phyloP scores from a whole-genome alignment of 2,329 filamentous ascomycete species.

The Monilinia aucupariae region DNA sequence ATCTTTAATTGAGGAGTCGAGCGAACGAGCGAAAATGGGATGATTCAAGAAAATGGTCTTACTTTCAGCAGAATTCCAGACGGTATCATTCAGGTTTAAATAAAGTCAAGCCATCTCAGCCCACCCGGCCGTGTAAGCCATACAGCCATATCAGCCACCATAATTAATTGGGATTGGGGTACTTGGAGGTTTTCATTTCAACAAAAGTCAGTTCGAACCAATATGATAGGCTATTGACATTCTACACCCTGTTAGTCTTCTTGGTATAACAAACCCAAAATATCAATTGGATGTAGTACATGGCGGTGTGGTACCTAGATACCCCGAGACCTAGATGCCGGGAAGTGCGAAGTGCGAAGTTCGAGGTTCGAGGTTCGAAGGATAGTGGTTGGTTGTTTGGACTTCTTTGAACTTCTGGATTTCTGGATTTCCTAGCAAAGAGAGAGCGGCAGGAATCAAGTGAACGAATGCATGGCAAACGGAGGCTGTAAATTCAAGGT shows the following conservation, averaged over 20 bases:
- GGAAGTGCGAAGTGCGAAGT: too few relatives aligned
- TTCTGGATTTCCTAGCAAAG: too few relatives aligned
- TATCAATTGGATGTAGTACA: too few relatives aligned
- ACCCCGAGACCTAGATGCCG: too few relatives aligned
- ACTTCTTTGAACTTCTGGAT: too few relatives aligned
- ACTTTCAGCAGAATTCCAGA: not conserved
- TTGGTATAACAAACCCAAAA: not conserved
- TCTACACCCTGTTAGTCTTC: not conserved
- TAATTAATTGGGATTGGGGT: not conserved
- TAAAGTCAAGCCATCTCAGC: not conserved
- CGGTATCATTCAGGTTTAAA: constrained; percentile 2
- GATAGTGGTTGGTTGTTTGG: too few relatives aligned
- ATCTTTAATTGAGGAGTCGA: not conserved
- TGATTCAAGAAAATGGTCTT: not conserved
- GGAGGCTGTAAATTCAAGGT: too few relatives aligned
- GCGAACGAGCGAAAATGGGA: not conserved
- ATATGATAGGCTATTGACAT: not conserved
- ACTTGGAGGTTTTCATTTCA: not conserved
- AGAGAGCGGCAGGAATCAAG: too few relatives aligned
- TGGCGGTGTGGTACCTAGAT: too few relatives aligned
- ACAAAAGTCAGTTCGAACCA: not conserved
- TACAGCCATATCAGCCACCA: not conserved
- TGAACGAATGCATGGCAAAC: too few relatives aligned
- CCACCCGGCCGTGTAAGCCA: not conserved
- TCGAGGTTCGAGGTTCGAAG: too few relatives aligned